phyloP scores from a whole-genome alignment of 2,329 filamentous ascomycete species.

The Ophiostoma australiae region DNA sequence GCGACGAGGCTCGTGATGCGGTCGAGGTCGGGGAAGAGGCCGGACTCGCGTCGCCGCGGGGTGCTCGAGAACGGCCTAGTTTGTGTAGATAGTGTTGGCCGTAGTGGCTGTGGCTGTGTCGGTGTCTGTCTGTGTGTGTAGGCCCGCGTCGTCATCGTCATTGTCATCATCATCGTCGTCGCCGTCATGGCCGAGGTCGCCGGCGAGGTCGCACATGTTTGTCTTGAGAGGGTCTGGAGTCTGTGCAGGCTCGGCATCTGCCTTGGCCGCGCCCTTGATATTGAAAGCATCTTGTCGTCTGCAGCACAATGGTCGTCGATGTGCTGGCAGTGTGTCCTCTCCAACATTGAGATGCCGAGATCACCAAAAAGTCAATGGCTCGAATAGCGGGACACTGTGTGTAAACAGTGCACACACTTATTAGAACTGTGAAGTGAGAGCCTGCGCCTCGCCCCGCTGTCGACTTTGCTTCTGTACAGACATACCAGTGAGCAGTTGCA shows the following conservation, averaged over 20 bases:
- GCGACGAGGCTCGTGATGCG: slow-evolving; percentile 41
- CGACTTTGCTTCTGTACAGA: neutral
- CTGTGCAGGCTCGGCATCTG: neutral
- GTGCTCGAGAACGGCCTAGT: slow-evolving; percentile 10
- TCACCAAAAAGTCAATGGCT: slow-evolving; percentile 7
- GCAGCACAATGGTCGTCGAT: neutral
- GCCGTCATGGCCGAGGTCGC: neutral
- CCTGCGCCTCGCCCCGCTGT: slow-evolving; percentile 4
- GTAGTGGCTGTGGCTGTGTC: neutral
- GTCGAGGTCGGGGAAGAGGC: slow-evolving; percentile 35
- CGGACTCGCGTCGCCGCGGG: slow-evolving; percentile 15
- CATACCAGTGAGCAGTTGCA: too few relatives aligned
- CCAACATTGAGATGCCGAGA: too few relatives aligned
- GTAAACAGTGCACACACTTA: neutral
- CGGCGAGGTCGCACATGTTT: neutral
- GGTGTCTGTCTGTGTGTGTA: neutral
- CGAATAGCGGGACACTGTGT: slow-evolving; percentile 5
- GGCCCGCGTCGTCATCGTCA: neutral
- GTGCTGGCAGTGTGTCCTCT: neutral
- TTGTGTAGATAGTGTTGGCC: neutral
- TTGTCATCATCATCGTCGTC: neutral
- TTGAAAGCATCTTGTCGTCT: slow-evolving; percentile 31
- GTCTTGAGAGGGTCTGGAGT: neutral
- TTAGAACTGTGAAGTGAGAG: neutral
- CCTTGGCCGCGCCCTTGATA: slow-evolving; percentile 6